Evolutionary conservation across 1,284 basidiomycete genomes (phyloP), one percentile per base, ranked within the genome.

Genomic region (Apiotrichum domesticum): DNA sequence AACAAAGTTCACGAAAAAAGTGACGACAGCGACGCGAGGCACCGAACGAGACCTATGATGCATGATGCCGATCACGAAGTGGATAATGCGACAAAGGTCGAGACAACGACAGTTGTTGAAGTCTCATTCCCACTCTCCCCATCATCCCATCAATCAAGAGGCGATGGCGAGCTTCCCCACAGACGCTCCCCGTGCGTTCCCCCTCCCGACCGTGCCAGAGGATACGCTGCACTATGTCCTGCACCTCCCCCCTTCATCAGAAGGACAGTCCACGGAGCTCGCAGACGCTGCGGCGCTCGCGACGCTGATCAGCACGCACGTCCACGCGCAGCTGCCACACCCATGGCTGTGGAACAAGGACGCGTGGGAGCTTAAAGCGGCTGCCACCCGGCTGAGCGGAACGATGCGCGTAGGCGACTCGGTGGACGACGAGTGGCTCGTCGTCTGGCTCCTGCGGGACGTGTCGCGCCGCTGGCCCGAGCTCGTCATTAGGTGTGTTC

Each of bases 361-460:
- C 75, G 68, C 83, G 3, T 92, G 92, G 71, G 87, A 92, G 74
- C 79, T 93, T 61, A 90, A 88, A 66, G 80, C 87, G 3, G 51
- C 11, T 80, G 79, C 6, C 64, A 42, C 21, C n/a, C 59, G 55
- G 59, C 77, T 93, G 0, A 84, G 87, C 66, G 88, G 91, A 6
- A 78, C 79, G 40, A 89, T 92, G 85, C 80, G 92, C 47, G 87
- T 95, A 21, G 92, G 92, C 3, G 95, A 96, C 73, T 89, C 87
- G 52, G 83, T 98, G 15, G 93, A 98, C 70, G 94, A 98, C 69
- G 95, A 98, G 76, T 98, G 94, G 94, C 87, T 87, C 68, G 81
- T 84, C 14, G 90, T 95, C 13, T 98, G 90, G 88, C 79, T 97
- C 40, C 76, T 96, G 60, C 80, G 80, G 63, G 82, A 90, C 74